phyloP scores from a whole-genome alignment of 2,329 filamentous ascomycete genomes.

The Calonectria hawksworthii region DNA sequence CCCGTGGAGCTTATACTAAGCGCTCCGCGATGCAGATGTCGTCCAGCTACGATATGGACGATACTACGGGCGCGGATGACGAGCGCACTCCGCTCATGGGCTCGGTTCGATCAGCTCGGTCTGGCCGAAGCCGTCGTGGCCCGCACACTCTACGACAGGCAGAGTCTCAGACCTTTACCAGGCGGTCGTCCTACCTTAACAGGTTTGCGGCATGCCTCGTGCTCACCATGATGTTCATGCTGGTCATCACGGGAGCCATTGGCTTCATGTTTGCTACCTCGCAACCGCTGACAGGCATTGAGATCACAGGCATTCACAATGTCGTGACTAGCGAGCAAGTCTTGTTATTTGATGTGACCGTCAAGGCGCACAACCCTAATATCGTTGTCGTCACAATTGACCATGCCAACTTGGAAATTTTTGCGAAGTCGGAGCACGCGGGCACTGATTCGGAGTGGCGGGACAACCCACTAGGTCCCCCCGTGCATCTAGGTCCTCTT shows the following conservation, averaged over 20 bases:
- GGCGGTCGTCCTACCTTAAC: slow-evolving; percentile 73
- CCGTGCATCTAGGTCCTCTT: slow-evolving; percentile 42
- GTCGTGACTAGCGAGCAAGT: slow-evolving; percentile 95
- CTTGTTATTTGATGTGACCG: slow-evolving; percentile 91
- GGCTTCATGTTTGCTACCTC: slow-evolving; percentile 94
- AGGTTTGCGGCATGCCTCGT: slow-evolving; percentile 90
- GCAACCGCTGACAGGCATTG: slow-evolving; percentile 84
- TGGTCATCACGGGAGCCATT: slow-evolving; percentile 87
- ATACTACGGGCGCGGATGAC: slow-evolving; percentile 83
- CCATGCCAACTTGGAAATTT: slow-evolving; percentile 90
- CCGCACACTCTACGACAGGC: slow-evolving; percentile 74
- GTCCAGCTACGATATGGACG: slow-evolving; percentile 83
- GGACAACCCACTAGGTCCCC: slow-evolving; percentile 52
- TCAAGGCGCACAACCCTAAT: slow-evolving; percentile 93
- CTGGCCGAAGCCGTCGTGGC: slow-evolving; percentile 70
- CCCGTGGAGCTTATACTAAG: slow-evolving; percentile 56
- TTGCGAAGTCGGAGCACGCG: slow-evolving; percentile 93
- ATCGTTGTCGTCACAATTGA: slow-evolving; percentile 89
- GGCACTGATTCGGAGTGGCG: slow-evolving; percentile 77
- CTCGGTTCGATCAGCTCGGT: slow-evolving; percentile 69
- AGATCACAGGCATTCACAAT: slow-evolving; percentile 85
- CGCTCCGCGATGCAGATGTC: slow-evolving; percentile 71
- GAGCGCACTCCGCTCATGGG: slow-evolving; percentile 87
- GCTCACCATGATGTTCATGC: slow-evolving; percentile 83
- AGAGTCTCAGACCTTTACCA: slow-evolving; percentile 79